phyloP scores from a whole-genome alignment of 805 yeast genomes.

The Cyberlindnera americana region DNA sequence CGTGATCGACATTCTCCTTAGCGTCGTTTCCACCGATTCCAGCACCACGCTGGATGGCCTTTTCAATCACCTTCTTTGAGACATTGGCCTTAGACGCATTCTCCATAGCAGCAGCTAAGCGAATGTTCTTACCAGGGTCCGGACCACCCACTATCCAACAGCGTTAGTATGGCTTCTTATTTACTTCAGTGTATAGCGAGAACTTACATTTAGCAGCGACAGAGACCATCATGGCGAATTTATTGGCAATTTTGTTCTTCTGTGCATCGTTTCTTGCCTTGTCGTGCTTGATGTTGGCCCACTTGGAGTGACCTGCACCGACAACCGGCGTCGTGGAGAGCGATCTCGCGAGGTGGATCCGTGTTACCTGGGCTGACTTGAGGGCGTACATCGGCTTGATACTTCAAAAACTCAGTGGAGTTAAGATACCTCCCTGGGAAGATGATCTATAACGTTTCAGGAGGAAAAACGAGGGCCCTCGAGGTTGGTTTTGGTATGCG shows the following conservation, averaged over 20 bases:
- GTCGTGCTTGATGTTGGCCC: slow-evolving; percentile 94
- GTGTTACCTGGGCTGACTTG: neutral
- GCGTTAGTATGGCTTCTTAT: neutral
- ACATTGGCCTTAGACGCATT: slow-evolving; percentile 73
- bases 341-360: slow-evolving; percentile 4
- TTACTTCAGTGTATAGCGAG: too few relatives aligned
- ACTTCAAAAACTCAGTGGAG: too few relatives aligned
- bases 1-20: slow-evolving; percentile 46
- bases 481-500: too few relatives aligned
- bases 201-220: slow-evolving; percentile 56
- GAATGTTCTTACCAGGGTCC: slow-evolving; percentile 58
- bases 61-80: slow-evolving; percentile 80
- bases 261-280: slow-evolving; percentile 89
- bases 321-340: slow-evolving; percentile 6
- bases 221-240: slow-evolving; percentile 68
- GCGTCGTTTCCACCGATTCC: slow-evolving; percentile 55
- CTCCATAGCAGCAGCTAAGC: slow-evolving; percentile 70
- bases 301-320: slow-evolving; percentile 78
- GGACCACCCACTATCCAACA: slow-evolving; percentile 49
- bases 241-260: slow-evolving; percentile 64
- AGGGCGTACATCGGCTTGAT: slow-evolving; percentile 5
- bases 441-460: too few relatives aligned
- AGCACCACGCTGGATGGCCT: slow-evolving; percentile 80
- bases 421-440: too few relatives aligned
- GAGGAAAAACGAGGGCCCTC: too few relatives aligned